Percentiles rank a stretch among this genome's conserved stretches.
These are phyloP conservation scores for Lactarius sanguifluus DNA, from an alignment of 768 basidiomycete species.

Conservation along the genomic window DNA sequence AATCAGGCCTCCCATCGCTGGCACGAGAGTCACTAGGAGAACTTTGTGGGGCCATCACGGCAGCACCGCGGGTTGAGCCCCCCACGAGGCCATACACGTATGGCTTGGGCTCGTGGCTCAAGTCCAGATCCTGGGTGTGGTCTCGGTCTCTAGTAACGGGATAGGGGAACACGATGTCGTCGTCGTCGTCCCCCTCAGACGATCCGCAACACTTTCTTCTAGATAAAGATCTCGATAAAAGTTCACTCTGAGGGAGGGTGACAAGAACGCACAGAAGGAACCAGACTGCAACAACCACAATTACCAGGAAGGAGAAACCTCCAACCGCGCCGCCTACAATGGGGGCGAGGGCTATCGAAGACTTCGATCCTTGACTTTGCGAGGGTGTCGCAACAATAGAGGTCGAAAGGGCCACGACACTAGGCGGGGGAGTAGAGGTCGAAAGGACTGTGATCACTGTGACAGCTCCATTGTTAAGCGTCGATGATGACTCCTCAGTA, in stretches of 20 bases:
- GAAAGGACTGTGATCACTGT: conserved; percentile 7
- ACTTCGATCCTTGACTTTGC: not conserved
- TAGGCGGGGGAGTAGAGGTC: conserved; percentile 19
- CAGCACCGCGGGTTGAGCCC: conserved; percentile 5
- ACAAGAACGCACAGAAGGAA: conserved; percentile 21
- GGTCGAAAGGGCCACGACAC: conserved; percentile 9
- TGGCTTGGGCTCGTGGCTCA: conserved; percentile 25
- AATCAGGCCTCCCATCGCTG: conserved; percentile 15
- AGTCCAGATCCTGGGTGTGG: conserved; percentile 19
- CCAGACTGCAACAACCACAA: conserved; percentile 20
- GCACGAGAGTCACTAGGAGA: conserved; percentile 10
- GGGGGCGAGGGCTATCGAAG: conserved; percentile 14
- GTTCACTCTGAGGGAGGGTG: not conserved
- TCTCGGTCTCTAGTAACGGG: conserved; percentile 27
- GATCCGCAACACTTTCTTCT: conserved; percentile 23
- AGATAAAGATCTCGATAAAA: not conserved
- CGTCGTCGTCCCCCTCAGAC: conserved; percentile 4
- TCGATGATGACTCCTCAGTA: conserved; percentile 4
- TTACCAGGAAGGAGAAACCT: conserved; percentile 23
- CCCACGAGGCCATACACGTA: conserved; percentile 28
- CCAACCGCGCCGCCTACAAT: conserved; percentile 25
- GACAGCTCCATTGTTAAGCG: conserved; percentile 7
- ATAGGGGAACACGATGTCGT: conserved; percentile 27
- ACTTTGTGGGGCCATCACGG: conserved; percentile 10
- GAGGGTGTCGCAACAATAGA: not conserved